A percentile compares a stretch with the other conserved stretches of the same genome.
Conservation (phyloP, 805 yeast genomes). For the Saccharomycopsis sp. region DNA sequence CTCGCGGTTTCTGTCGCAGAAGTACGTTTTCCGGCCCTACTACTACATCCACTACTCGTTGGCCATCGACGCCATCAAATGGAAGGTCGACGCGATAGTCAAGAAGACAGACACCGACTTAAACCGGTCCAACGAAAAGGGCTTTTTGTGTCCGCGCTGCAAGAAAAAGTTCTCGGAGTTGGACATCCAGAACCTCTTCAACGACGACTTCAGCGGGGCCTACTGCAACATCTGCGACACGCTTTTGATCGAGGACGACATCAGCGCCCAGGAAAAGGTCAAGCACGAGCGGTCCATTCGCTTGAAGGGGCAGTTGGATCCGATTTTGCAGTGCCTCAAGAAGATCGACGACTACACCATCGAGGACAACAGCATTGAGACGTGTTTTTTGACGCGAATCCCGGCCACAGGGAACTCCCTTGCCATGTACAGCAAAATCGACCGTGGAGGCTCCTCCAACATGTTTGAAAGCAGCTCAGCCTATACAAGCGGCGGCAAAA, state of each 20-base stretch:
- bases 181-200: conserved; percentile 78
- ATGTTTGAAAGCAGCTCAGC: conserved; percentile 34
- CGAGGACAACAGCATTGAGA: conserved; percentile 86
- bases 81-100: conserved; percentile 90
- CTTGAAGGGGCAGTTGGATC: conserved; percentile 85
- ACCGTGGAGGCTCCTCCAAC: conserved; percentile 29
- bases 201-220: conserved; percentile 75
- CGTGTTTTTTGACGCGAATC: conserved; percentile 70
- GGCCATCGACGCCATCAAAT: conserved; percentile 91
- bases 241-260: conserved; percentile 73
- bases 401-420: conserved; percentile 72
- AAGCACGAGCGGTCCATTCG: conserved; percentile 76
- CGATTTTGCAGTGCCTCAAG: conserved; percentile 75
- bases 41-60: conserved; percentile 86
- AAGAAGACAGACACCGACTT: conserved; percentile 73
- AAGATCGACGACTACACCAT: conserved; percentile 68
- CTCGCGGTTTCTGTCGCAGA: conserved; percentile 41
- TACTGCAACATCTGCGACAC: conserved; percentile 78
- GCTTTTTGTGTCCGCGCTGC: conserved; percentile 86
- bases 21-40: conserved; percentile 70
- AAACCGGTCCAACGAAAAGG: conserved; percentile 85
- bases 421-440: conserved; percentile 58
- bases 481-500: neutral
- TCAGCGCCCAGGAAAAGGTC: conserved; percentile 70
- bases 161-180: conserved; percentile 72